Conservation (phyloP, 495 filamentous ascomycete species). For the Saxispiralis lemnorum region DNA sequence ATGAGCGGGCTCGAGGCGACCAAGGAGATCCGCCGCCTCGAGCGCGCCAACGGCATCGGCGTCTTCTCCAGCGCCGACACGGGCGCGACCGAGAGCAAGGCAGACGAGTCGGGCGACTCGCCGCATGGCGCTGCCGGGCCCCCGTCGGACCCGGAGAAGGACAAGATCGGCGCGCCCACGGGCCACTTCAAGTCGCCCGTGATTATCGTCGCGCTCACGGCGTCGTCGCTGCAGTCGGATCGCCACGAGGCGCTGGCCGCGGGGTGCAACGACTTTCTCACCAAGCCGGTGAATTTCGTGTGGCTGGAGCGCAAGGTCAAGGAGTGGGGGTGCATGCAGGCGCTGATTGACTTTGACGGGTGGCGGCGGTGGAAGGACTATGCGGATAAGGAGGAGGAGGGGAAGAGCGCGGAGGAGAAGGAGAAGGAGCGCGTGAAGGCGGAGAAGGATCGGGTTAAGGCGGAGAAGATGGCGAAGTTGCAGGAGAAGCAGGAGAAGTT, state of each 20-base stretch:
- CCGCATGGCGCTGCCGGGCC: constrained; percentile 52
- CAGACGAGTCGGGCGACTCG: constrained; percentile 31
- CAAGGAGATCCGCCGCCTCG: constrained; percentile 80
- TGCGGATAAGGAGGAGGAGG: constrained; percentile 8
- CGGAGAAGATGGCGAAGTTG: constrained; percentile 14
- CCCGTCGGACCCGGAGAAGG: constrained; percentile 7
- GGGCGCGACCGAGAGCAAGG: constrained; percentile 11
- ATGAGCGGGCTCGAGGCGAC: constrained; percentile 97
- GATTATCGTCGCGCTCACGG: constrained; percentile 93
- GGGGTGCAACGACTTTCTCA: constrained; percentile 95
- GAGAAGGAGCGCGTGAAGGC: constrained; percentile 3
- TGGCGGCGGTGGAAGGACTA: constrained; percentile 94
- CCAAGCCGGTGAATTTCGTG: constrained; percentile 96
- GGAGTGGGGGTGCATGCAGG: constrained; percentile 99
- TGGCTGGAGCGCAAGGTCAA: constrained; percentile 96
- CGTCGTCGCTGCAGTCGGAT: constrained; percentile 81
- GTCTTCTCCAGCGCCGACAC: constrained; percentile 38
- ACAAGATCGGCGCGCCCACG: background rate
- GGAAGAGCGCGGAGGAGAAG: constrained; percentile 10
- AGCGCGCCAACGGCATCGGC: constrained; percentile 76
- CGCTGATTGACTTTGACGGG: constrained; percentile 93
- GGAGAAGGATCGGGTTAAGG: constrained; percentile 5
- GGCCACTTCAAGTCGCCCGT: constrained; percentile 82
- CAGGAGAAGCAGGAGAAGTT: constrained; percentile 11
- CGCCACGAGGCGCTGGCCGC: constrained; percentile 87